Evolutionary conservation across 139 green algal species (phyloP).

Genomic region (Chlamydomonas schloesseri): DNA sequence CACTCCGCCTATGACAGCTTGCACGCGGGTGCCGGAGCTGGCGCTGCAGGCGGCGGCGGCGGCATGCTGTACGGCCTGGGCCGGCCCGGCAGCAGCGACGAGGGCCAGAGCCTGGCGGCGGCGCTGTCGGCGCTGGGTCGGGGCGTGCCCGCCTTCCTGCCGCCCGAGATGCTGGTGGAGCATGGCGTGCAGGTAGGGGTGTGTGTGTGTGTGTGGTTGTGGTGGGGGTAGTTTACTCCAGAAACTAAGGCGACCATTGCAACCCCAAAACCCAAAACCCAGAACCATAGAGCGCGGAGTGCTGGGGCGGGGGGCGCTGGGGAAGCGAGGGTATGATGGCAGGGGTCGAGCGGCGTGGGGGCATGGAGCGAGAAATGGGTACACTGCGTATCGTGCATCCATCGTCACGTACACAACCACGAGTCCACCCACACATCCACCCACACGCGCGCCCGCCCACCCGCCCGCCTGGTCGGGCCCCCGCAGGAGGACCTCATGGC

Average conservation of each 20-base stretch:
- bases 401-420: too few relatives aligned
- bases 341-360: too few relatives aligned
- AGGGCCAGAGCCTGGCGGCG: constrained; percentile 35
- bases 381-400: too few relatives aligned
- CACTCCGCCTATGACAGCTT: too few relatives aligned
- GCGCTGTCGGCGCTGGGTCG: constrained; percentile 38
- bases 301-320: too few relatives aligned
- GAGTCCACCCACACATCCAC: not conserved
- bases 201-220: not conserved
- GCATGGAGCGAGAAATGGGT: too few relatives aligned
- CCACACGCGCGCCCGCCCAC: too few relatives aligned
- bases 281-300: too few relatives aligned
- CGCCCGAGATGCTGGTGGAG: constrained; percentile 36
- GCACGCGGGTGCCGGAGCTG: not conserved
- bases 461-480: too few relatives aligned
- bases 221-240: not conserved
- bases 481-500: constrained; percentile 47
- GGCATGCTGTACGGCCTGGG: not conserved
- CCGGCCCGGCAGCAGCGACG: not conserved
- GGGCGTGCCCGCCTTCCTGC: constrained; percentile 26
- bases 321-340: too few relatives aligned
- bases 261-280: too few relatives aligned
- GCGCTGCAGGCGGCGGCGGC: not conserved
- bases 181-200: constrained; percentile 25
- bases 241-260: too few relatives aligned